These are phyloP conservation scores for Phaeosphaeriaceae sp. DNA, from an alignment of 2,329 filamentous ascomycete genomes.

Conservation along the genomic window DNA sequence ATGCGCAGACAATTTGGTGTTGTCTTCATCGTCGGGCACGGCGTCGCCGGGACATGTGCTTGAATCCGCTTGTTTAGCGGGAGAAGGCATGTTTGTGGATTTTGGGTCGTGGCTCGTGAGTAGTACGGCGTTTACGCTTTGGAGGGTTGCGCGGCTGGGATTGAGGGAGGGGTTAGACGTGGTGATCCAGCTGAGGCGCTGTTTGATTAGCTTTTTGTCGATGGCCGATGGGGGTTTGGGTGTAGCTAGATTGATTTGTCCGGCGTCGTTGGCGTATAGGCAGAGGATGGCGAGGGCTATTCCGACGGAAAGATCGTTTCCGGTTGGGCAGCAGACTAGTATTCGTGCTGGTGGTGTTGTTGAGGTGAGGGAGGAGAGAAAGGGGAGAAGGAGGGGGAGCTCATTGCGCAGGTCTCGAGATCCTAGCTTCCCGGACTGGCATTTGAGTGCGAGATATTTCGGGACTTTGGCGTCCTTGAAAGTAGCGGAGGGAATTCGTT, in stretches of 20 bases:
- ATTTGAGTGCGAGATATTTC: conserved; percentile 63
- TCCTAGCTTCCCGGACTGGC: conserved; percentile 76
- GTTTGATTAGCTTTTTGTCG: conserved; percentile 78
- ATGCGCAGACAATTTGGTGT: no score
- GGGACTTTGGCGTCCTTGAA: conserved; percentile 40
- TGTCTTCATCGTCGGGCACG: no score
- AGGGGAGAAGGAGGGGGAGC: conserved; percentile 67
- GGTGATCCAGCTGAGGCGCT: conserved; percentile 81
- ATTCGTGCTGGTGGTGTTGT: conserved; percentile 9
- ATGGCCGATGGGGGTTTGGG: conserved; percentile 45
- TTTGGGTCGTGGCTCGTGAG: conserved; percentile 58
- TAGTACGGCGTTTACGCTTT: conserved; percentile 89
- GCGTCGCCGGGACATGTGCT: no score
- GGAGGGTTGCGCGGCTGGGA: conserved; percentile 82
- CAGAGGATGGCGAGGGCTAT: conserved; percentile 78
- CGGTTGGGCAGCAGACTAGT: conserved; percentile 73
- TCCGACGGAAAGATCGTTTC: conserved; percentile 81
- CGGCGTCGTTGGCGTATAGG: conserved; percentile 71
- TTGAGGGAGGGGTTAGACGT: conserved; percentile 79
- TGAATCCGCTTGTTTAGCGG: background rate
- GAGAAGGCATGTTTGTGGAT: conserved; percentile 2
- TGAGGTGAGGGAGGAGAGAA: conserved; percentile 45
- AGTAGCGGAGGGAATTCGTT: conserved; percentile 39
- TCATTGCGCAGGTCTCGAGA: conserved; percentile 81
- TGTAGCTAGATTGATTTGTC: conserved; percentile 41